Percentiles rank a stretch among this genome's conserved stretches.
Evolutionary conservation across 2,329 filamentous ascomycete genomes (phyloP).

Genomic region (Sclerotinia trifoliorum): DNA sequence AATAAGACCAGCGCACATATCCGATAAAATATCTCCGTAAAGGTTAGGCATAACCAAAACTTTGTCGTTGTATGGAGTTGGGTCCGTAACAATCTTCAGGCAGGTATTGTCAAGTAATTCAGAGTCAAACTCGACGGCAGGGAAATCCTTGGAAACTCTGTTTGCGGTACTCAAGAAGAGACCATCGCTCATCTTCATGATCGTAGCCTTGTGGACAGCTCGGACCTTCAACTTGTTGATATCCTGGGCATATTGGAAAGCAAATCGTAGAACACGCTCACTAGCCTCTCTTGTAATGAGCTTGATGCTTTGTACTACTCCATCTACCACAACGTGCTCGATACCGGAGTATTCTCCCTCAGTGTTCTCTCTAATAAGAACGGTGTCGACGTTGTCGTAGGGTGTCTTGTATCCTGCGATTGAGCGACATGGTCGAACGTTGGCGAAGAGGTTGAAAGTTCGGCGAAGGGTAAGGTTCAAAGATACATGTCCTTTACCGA

Average conservation of each 20-base stretch:
- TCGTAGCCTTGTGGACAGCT: constrained; percentile 98
- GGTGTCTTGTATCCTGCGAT: constrained; percentile 98
- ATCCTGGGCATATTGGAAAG: constrained; percentile 95
- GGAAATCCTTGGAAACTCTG: constrained; percentile 91
- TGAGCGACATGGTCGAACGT: constrained; percentile 95
- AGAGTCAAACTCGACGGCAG: constrained; percentile 91
- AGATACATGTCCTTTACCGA: constrained; percentile 98
- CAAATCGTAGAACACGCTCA: constrained; percentile 93
- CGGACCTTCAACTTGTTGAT: constrained; percentile 96
- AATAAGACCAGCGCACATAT: constrained; percentile 98
- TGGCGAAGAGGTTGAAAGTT: constrained; percentile 99
- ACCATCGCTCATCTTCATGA: constrained; percentile 99
- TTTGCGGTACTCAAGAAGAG: constrained; percentile 89
- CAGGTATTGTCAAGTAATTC: constrained; percentile 99
- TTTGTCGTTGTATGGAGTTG: constrained; percentile 97
- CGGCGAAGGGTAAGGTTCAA: constrained; percentile 97
- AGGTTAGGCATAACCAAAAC: constrained; percentile 97
- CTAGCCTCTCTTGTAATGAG: constrained; percentile 94
- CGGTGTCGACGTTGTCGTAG: constrained; percentile 94
- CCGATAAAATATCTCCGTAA: constrained; percentile 98
- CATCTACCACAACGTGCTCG: constrained; percentile 96
- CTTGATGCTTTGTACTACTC: constrained; percentile 99
- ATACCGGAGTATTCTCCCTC: constrained; percentile 99
- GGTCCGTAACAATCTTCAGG: constrained; percentile 97
- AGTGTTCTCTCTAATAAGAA: constrained; percentile 98